Conservation (phyloP, 441 rosid species). For the Brassica hybrid region DNA sequence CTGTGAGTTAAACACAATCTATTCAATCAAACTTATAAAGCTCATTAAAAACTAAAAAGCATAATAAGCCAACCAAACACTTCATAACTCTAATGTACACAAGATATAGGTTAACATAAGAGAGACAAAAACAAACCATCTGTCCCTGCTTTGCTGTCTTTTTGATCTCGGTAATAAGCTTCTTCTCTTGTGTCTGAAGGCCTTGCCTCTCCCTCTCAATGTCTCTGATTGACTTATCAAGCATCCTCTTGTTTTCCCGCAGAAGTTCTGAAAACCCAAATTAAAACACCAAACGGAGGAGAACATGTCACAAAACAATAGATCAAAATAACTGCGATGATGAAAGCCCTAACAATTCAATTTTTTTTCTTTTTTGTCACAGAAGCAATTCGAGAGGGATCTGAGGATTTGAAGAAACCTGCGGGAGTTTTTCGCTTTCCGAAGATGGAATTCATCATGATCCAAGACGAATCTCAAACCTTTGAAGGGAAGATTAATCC, state of each 20-base stretch:
- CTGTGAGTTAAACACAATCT: neutral
- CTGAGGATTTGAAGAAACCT: conserved; percentile 48
- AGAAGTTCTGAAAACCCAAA: conserved; percentile 63
- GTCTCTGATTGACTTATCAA: conserved; percentile 90
- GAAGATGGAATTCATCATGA: conserved; percentile 84
- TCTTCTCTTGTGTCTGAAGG: conserved; percentile 85
- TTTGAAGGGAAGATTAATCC: neutral
- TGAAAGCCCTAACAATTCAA: neutral
- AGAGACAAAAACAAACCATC: conserved; percentile 58
- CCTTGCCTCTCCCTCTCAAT: conserved; percentile 94
- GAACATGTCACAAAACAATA: neutral
- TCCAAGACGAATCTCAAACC: conserved; percentile 3
- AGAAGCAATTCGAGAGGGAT: too few relatives aligned
- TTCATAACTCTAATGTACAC: too few relatives aligned
- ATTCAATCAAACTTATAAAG: conserved; percentile 10
- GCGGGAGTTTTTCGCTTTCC: conserved; percentile 90
- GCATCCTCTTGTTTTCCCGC: conserved; percentile 89
- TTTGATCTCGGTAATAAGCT: conserved; percentile 83
- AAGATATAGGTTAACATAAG: neutral
- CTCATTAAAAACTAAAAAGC: neutral
- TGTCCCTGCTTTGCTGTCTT: conserved; percentile 94
- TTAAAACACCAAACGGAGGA: neutral
- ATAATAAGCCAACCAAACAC: conserved; percentile 1
- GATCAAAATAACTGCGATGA: neutral
- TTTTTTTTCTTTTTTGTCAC: too few relatives aligned